Evolutionary conservation across 257 asterid genomes (phyloP).

Genomic region (Nicotiana otophora): DNA sequence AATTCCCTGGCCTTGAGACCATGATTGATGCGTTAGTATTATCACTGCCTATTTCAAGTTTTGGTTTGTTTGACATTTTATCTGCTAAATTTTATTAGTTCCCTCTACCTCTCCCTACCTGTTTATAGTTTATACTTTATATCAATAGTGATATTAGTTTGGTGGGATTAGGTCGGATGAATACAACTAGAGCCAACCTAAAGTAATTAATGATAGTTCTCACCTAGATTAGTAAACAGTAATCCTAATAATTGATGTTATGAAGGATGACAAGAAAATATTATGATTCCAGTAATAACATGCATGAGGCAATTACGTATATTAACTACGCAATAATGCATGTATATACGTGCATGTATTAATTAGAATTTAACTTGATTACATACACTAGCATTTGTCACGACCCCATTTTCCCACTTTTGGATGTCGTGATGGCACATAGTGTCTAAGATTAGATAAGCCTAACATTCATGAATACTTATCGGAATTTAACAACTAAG

Average conservation of each 20-base stretch:
- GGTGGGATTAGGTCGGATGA: constrained; percentile 6
- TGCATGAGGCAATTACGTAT: neutral
- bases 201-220: neutral
- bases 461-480: no score
- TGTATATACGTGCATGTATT: no score
- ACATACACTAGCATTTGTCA: no score
- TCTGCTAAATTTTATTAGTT: neutral
- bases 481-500: no score
- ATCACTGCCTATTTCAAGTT: constrained; percentile 7
- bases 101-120: neutral
- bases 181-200: neutral
- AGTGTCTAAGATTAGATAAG: no score
- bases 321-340: neutral
- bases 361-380: no score
- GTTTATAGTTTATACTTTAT: neutral
- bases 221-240: neutral
- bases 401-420: no score
- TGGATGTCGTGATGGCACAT: no score
- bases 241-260: neutral
- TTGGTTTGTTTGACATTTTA: constrained; percentile 4
- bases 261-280: neutral
- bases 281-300: neutral
- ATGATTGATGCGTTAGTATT: neutral
- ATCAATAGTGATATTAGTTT: neutral
- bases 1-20: neutral